Conservation (phyloP, 176 grass and related monocot genomes). For the Guadua angustifolia region DNA sequence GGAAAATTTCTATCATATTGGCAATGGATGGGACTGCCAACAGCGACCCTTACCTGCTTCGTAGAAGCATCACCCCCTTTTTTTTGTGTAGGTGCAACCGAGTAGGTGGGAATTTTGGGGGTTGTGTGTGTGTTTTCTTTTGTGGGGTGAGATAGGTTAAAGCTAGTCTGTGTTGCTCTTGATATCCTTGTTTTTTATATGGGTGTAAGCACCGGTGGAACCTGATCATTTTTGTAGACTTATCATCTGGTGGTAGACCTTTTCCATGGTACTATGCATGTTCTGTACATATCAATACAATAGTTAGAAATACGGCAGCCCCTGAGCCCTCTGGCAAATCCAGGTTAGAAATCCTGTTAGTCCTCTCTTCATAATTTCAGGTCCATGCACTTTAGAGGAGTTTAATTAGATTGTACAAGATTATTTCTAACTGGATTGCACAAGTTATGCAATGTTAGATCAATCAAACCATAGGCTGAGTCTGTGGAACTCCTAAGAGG, state of each 20-base stretch:
- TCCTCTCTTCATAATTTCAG: neutral
- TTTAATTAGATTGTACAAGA: neutral
- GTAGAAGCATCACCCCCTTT: neutral
- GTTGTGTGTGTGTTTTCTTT: neutral
- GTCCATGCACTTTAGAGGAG: neutral
- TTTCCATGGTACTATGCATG: neutral
- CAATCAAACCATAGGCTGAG: neutral
- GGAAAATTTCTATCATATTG: neutral
- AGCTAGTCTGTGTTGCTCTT: neutral
- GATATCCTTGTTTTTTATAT: neutral
- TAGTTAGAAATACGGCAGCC: neutral
- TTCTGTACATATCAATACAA: neutral
- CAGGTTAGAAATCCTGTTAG: neutral
- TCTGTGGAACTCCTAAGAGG: neutral
- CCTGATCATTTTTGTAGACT: neutral
- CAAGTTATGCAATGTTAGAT: neutral
- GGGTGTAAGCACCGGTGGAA: neutral
- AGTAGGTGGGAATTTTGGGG: neutral
- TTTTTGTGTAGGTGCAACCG: neutral
- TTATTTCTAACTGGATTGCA: neutral
- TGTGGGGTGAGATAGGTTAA: neutral
- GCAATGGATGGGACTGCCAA: neutral
- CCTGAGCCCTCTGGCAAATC: neutral
- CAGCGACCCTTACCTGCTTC: neutral
- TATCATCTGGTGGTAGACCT: neutral